phyloP scores from a whole-genome alignment of 805 yeast species.

The Lachancea fermentati region DNA sequence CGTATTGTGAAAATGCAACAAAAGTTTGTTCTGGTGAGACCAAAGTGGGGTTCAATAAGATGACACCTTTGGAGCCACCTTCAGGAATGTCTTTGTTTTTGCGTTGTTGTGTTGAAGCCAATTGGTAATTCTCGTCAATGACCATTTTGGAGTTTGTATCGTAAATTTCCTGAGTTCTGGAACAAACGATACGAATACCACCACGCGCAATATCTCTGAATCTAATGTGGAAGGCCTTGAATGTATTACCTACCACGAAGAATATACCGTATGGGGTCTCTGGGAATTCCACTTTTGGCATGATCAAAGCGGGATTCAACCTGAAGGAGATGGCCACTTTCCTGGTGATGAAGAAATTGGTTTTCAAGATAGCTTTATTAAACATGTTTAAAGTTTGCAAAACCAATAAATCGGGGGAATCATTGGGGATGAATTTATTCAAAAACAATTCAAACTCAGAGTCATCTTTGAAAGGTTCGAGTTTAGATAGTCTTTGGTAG shows the following conservation, averaged over 20 bases:
- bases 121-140: constrained; percentile 93
- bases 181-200: constrained; percentile 91
- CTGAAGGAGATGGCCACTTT: constrained; percentile 94
- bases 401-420: constrained; percentile 73
- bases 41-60: constrained; percentile 67
- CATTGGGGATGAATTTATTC: constrained; percentile 62
- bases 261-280: constrained; percentile 93
- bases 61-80: constrained; percentile 98
- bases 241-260: constrained; percentile 91
- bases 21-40: constrained; percentile 72
- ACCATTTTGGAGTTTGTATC: constrained; percentile 77
- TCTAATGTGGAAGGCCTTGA: constrained; percentile 95
- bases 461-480: constrained; percentile 67
- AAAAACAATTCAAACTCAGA: constrained; percentile 68
- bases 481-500: constrained; percentile 76
- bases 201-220: constrained; percentile 98
- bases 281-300: constrained; percentile 84
- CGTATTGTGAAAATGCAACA: constrained; percentile 85
- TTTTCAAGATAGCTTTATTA: constrained; percentile 83
- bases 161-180: constrained; percentile 81
- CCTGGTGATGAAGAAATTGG: constrained; percentile 89
- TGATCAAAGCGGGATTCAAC: constrained; percentile 69
- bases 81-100: constrained; percentile 98
- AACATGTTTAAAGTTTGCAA: constrained; percentile 76
- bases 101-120: constrained; percentile 93